phyloP scores from a whole-genome alignment of 129 eudicot species.

The Saussurea involucrata region DNA sequence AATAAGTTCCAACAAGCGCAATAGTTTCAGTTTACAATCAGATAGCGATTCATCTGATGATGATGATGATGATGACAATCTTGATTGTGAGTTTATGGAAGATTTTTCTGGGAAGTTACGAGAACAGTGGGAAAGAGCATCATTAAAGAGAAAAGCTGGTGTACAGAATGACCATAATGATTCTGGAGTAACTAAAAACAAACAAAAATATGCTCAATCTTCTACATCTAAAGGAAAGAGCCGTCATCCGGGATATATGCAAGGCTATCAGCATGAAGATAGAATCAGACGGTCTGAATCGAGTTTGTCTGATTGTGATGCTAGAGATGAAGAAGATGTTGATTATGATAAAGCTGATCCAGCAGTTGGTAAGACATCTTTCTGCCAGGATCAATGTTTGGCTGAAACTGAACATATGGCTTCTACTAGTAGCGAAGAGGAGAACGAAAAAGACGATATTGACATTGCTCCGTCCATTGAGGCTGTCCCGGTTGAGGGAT shows the following conservation, averaged over 20 bases:
- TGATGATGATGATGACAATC: conserved; percentile 43
- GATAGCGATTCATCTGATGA: conserved; percentile 47
- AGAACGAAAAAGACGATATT: conserved; percentile 16
- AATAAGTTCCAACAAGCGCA: conserved; percentile 32
- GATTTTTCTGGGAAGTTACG: conserved; percentile 47
- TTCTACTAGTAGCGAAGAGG: conserved; percentile 15
- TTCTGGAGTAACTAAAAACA: conserved; percentile 12
- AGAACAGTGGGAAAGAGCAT: conserved; percentile 86
- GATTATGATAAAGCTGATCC: conserved; percentile 21
- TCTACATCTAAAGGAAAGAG: conserved; percentile 11
- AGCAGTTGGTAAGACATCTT: not conserved
- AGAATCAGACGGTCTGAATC: not conserved
- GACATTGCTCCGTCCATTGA: conserved; percentile 18
- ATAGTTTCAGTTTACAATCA: conserved; percentile 39
- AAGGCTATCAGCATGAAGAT: not conserved
- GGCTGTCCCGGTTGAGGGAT: conserved; percentile 13
- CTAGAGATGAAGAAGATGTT: not conserved
- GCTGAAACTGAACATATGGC: conserved; percentile 5
- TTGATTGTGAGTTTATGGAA: conserved; percentile 74
- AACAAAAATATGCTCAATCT: conserved; percentile 10
- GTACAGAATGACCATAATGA: conserved; percentile 20
- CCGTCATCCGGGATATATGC: not conserved
- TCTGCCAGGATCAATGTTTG: too few relatives aligned
- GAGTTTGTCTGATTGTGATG: conserved; percentile 10
- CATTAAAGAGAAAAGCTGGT: conserved; percentile 45